Conservation (phyloP, 306 rosid species). For the Trifolium repens region DNA sequence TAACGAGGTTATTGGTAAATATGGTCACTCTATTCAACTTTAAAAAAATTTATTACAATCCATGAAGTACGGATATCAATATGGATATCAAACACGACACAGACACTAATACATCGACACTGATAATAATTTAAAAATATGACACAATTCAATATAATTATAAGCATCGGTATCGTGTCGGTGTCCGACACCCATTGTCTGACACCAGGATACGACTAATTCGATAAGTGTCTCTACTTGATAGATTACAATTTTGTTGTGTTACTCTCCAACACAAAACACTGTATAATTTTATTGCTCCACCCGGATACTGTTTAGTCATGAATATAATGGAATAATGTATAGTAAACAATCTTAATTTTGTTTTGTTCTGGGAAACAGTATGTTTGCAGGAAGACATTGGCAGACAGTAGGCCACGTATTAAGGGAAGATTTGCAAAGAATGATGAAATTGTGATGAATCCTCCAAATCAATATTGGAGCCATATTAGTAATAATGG, state of each 20-base stretch:
- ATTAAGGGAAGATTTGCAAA: conserved; percentile 86
- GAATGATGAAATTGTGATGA: conserved; percentile 66
- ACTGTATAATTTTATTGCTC: conserved; percentile 30
- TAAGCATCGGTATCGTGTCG: too few species aligned
- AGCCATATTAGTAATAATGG: conserved; percentile 43
- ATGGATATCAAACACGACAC: too few species aligned
- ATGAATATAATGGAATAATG: not conserved
- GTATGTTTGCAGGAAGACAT: conserved; percentile 91
- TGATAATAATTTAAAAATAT: too few species aligned
- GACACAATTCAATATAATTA: too few species aligned
- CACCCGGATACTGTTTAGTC: conserved; percentile 24
- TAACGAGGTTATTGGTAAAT: conserved; percentile 1
- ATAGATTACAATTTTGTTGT: not conserved
- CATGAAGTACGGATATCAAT: too few species aligned
- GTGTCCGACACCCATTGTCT: too few species aligned
- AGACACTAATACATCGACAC: too few species aligned
- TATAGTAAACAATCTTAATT: not conserved
- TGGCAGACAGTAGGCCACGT: conserved; percentile 95
- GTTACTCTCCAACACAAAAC: conserved; percentile 28
- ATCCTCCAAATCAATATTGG: conserved; percentile 52
- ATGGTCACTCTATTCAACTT: conserved; percentile 5
- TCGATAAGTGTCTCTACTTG: too few species aligned
- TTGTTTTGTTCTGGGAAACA: conserved; percentile 39
- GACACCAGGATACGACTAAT: too few species aligned
- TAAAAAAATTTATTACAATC: too few species aligned